Conservation (phyloP, 179 eudicot species). For the Pouteria campechiana region DNA sequence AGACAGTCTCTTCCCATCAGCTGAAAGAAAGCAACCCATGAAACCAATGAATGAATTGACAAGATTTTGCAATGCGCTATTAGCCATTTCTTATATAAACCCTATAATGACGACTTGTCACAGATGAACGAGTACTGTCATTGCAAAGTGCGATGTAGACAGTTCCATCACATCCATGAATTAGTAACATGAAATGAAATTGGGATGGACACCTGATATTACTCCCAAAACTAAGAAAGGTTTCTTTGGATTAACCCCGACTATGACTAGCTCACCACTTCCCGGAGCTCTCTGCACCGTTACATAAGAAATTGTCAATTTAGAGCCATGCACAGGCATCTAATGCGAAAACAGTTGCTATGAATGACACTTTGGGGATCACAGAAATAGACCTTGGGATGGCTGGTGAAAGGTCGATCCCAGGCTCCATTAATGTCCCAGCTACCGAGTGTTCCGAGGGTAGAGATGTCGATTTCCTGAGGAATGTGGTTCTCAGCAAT, state of each 20-base stretch:
- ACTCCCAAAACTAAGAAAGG: constrained; percentile 30
- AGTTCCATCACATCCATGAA: too few species aligned
- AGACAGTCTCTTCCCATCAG: constrained; percentile 25
- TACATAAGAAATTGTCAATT: background rate
- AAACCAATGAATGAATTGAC: too few species aligned
- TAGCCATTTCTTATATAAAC: too few species aligned
- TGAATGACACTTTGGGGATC: background rate
- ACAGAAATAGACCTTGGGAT: constrained; percentile 26
- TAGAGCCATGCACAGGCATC: background rate
- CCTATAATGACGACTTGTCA: too few species aligned
- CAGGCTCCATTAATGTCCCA: constrained; percentile 35
- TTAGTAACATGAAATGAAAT: background rate
- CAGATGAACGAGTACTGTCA: too few species aligned
- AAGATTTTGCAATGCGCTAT: too few species aligned
- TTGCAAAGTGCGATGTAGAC: too few species aligned
- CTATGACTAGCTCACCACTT: constrained; percentile 27
- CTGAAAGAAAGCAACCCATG: constrained; percentile 10
- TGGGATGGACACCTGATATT: constrained; percentile 17
- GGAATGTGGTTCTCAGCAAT: constrained; percentile 31
- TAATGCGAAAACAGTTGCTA: background rate
- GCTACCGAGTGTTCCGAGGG: constrained; percentile 20
- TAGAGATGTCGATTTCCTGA: constrained; percentile 27
- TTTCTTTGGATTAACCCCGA: constrained; percentile 28
- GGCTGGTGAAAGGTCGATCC: constrained; percentile 39
- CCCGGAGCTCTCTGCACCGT: constrained; percentile 36